Base-by-base conservation (phyloP, 1,139 yeast species). In the Candida pseudoviswanathii region DNA sequence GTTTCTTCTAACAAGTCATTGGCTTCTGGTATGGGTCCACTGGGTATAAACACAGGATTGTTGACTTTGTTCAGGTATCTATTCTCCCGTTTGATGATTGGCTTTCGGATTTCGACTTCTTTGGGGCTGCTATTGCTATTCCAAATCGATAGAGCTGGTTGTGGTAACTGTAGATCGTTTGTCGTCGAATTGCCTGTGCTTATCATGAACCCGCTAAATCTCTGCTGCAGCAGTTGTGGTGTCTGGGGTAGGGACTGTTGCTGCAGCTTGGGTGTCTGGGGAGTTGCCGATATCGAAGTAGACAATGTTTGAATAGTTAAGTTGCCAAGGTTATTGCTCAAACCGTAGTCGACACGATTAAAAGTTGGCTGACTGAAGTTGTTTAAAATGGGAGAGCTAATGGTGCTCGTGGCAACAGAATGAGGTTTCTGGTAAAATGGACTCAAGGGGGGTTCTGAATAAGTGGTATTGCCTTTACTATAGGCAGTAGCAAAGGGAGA, bases 41-140 rank as follows among this genome's bases (percentile, higher is more conserved):
- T 51, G 7, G 70, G 69, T 25, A 66, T 55, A 49, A 67, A 67
- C 2, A 62, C 54, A 0, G 68, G 68, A 25, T 62, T 61, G 41
- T 61, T 62, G 24, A 65, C 61, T 41, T 60, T 55, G 6, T 51
- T 47, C 56, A 56, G 54, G 48, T 65, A 66, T 3, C 64, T 58
- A 50, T 66, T 66, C n/a, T 50, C 45, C 31, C 34, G 39, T 33
- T 33, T 43, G 7, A 36, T 26, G 11, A 39, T 11, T n/a, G 5
- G 31, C 25, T 39, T 31, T 9, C 29, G 21, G 8, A n/a, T 10
- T 27, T 39, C 32, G n/a, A 39, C 16, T 4, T 39, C 41, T n/a
- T 21, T 25, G 9, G 5, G 24, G 6, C 4, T 43, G 24, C 8
- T 22, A 4, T 38, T 40, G 5, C 16, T 44, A 38, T 44, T 44